Conservation (phyloP, 2,329 filamentous ascomycete species). For the Leptographium galeiforme region DNA sequence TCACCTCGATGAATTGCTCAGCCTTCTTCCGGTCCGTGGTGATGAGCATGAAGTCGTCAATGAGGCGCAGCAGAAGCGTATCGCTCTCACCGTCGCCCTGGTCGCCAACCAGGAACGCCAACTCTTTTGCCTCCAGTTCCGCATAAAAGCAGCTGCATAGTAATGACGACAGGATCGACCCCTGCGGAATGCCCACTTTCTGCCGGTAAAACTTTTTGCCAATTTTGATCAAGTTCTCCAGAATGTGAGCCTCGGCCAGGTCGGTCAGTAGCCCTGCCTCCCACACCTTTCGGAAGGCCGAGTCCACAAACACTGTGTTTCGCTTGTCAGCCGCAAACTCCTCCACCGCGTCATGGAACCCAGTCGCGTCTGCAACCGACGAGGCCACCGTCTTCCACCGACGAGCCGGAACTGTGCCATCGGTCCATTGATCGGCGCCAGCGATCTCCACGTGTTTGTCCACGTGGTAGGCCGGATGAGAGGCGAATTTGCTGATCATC, state of each 20-base stretch:
- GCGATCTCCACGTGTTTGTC: conserved; percentile 59
- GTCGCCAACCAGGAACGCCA: conserved; percentile 48
- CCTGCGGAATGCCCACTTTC: conserved; percentile 81
- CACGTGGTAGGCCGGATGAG: conserved; percentile 52
- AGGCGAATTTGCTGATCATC: conserved; percentile 46
- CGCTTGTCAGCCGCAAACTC: conserved; percentile 31
- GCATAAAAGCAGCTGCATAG: conserved; percentile 96
- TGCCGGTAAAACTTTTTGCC: conserved; percentile 83
- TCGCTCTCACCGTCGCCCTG: conserved; percentile 17
- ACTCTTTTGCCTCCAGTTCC: conserved; percentile 57
- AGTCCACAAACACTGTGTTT: conserved; percentile 67
- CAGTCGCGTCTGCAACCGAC: conserved; percentile 24
- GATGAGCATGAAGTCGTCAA: conserved; percentile 88
- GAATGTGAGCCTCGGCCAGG: conserved; percentile 70
- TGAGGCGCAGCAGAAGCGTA: conserved; percentile 63
- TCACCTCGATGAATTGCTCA: conserved; percentile 56
- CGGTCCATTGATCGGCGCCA: conserved; percentile 16
- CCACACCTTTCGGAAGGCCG: conserved; percentile 19
- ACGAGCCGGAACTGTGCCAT: not conserved
- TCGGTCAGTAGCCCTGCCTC: conserved; percentile 36
- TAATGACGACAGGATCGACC: conserved; percentile 72
- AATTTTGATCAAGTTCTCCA: conserved; percentile 73
- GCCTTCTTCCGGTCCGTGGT: conserved; percentile 58
- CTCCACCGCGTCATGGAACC: conserved; percentile 33
- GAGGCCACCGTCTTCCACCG: conserved; percentile 42